Evolutionary conservation across 257 asterid genomes (phyloP), one percentile per base, ranked within the genome.

Genomic region (Eucommia ulmoides): DNA sequence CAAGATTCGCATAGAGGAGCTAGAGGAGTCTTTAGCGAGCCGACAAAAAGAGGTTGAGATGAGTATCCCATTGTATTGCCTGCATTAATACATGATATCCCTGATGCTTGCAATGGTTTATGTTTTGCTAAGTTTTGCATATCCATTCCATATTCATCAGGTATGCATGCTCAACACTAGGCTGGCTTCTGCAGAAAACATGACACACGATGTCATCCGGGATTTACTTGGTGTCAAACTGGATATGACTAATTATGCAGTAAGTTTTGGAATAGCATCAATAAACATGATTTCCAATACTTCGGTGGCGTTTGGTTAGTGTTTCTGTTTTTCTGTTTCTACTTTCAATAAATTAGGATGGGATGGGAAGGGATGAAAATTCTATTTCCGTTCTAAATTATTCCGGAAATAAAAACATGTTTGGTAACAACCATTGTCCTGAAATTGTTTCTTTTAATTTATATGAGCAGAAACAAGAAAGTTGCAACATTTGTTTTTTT

Each of bases 191-290:
- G 70, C 88, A 23, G 96, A 87, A 71, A 87, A 74, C 77, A 87
- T 87, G 96, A 87, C 96, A 35, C 96, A 87, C 57, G 96, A 87
- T 69, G 93, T 83, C 59, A 87, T 87, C 57, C 83, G 94, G 58
- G 96, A 87, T 71, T 78, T 87, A 74, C 93, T 87, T 50, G 81
- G 96, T 52, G 93, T 87, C 64, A 83, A 83, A 67, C 59, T 87
- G 71, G 96, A 87, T 67, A 78, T 83, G 60, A 76, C 91, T 12
- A 87, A 72, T 77, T 80, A 76, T 49, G 86, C 82, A 33, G 96
- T 86, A 67, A 83, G 94, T 68, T 49, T 41, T 59, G 53, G 46
- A 59, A 55, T 35, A 26, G 20, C 3, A 5, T 38, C 15, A 10
- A 38, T 42, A 54, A 19, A 26, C 45, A 22, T 18, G 45, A 15